Evolutionary conservation across 345 rosid genomes (phyloP), one percentile per base, ranked within the genome.

Genomic region (Lagerstroemia speciosa): DNA sequence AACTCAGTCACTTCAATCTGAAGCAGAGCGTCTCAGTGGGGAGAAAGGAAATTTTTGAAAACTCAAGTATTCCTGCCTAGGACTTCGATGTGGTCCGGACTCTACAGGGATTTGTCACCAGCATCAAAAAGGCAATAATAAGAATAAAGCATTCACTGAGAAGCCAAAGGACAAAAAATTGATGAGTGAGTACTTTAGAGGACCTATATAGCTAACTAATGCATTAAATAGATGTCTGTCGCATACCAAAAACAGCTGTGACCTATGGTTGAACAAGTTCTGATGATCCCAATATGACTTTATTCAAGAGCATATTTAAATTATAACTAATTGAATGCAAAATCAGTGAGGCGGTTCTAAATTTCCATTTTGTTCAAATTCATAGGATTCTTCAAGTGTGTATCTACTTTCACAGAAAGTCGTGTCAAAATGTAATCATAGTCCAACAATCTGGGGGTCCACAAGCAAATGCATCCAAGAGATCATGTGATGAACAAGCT

Each of bases 401-500:
- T n/a, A n/a, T n/a, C n/a, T n/a, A n/a, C n/a, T n/a, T n/a, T n/a
- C n/a, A n/a, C n/a, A n/a, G n/a, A n/a, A n/a, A n/a, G 38, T 36
- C 7, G 8, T 36, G 31, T 24, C 61, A 55, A 14, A 24, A 24
- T 55, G 52, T 69, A 58, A 61, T 43, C 65, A 34, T 62, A 62
- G 27, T 55, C 66, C 72, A 69, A 60, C 72, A 32, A 58, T 55
- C 22, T 9, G 38, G 5, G 84, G 83, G 83, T 85, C 92, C 87
- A 89, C 87, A 65, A 85, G 75, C 83, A 71, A 84, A 87, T 87
- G 89, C 89, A 78, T 65, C 71, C 48, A 36, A 27, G 58, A 50
- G 52, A 87, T 30, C 71, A 68, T 85, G 89, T 89, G 92, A 89
- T 58, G 84, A 80, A 76, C 76, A 83, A 78, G 81, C 82, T 77